Evolutionary conservation across 116 monocot genomes (phyloP).

Genomic region (Cymodocea nodosa): DNA sequence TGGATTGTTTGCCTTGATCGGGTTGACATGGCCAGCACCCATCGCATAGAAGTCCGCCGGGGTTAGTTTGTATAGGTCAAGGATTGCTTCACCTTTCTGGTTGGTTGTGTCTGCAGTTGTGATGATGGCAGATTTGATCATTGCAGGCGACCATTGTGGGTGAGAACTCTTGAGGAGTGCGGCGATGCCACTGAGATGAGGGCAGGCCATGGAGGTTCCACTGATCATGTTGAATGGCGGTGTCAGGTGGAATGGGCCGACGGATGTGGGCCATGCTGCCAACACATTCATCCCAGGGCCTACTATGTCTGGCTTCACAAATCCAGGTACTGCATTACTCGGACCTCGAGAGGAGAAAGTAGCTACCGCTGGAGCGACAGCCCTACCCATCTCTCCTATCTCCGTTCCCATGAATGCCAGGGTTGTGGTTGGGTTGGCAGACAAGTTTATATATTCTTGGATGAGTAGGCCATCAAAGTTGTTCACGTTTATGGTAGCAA

Average conservation of each 20-base stretch:
- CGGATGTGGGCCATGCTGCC: background rate
- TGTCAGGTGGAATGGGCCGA: background rate
- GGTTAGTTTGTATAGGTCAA: background rate
- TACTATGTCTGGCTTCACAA: slow-evolving; percentile 15
- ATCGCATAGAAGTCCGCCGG: slow-evolving; percentile 5
- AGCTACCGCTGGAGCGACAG: background rate
- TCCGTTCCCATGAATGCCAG: slow-evolving; percentile 6
- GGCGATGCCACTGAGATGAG: slow-evolving; percentile 12
- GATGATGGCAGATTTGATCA: slow-evolving; percentile 17
- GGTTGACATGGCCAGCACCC: slow-evolving; percentile 10
- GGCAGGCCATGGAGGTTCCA: slow-evolving; percentile 9
- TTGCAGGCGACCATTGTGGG: slow-evolving; percentile 9
- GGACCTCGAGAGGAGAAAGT: slow-evolving; percentile 18
- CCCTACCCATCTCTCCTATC: background rate
- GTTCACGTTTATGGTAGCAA: slow-evolving; percentile 2
- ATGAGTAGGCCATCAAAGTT: background rate
- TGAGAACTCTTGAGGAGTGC: slow-evolving; percentile 9
- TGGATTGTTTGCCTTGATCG: slow-evolving; percentile 2
- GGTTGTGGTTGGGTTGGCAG: background rate
- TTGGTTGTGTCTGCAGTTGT: background rate
- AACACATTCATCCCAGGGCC: slow-evolving; percentile 8
- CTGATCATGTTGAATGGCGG: slow-evolving; percentile 1
- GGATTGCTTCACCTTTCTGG: background rate
- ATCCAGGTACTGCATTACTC: background rate
- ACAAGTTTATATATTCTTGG: background rate